Percentiles rank a stretch among this genome's conserved stretches.
Conservation (phyloP, 345 rosid genomes). For the Eucalyptus cladocalyx region DNA sequence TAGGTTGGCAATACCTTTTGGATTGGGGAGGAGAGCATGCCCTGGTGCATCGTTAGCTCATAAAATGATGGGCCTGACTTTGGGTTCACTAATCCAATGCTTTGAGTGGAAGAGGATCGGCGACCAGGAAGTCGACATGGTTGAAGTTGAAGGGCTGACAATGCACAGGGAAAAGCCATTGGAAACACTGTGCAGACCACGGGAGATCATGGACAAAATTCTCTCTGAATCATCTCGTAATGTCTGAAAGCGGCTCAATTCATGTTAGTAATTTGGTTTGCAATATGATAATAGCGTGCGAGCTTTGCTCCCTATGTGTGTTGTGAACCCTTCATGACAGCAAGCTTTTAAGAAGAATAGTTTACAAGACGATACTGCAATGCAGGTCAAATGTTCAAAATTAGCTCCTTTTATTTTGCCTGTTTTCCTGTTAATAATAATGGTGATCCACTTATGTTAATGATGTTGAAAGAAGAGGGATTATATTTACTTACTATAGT, state of each 20-base stretch:
- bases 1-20: not conserved
- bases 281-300: not conserved
- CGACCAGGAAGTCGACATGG: constrained; percentile 26
- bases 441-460: too few relatives aligned
- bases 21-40: constrained; percentile 18
- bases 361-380: not conserved
- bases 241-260: not conserved
- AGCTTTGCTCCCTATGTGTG: not conserved
- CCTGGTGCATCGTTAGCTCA: constrained; percentile 12
- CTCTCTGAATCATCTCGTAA: not conserved
- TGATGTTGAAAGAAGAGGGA: too few relatives aligned
- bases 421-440: too few relatives aligned
- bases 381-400: not conserved
- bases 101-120: constrained; percentile 41
- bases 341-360: not conserved
- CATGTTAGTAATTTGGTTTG: not conserved
- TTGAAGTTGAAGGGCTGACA: constrained; percentile 23
- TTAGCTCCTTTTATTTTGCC: not conserved
- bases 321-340: not conserved
- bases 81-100: constrained; percentile 38
- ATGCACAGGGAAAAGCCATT: constrained; percentile 30
- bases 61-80: constrained; percentile 1
- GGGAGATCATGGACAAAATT: not conserved
- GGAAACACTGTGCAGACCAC: constrained; percentile 18
- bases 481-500: too few relatives aligned